These are phyloP conservation scores for Periconia digitata DNA, from an alignment of 2,329 filamentous ascomycete species.

Conservation along the genomic window DNA sequence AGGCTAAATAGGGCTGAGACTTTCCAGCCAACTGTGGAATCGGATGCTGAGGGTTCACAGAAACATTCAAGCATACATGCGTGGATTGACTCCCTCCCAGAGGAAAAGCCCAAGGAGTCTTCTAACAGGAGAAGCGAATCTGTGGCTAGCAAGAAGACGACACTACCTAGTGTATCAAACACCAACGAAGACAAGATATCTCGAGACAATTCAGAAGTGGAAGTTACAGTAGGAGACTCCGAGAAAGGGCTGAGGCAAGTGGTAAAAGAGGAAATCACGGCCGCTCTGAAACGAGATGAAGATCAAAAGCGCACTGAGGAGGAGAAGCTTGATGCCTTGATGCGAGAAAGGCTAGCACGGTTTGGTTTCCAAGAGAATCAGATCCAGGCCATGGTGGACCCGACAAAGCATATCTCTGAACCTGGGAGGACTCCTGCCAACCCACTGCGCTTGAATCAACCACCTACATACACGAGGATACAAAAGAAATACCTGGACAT, in stretches of 20 bases:
- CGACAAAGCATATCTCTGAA: constrained; percentile 30
- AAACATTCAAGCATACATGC: not conserved
- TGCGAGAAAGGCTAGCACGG: constrained; percentile 42
- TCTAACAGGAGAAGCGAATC: not conserved
- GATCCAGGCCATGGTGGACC: constrained; percentile 47
- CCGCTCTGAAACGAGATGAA: not conserved
- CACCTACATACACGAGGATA: constrained; percentile 44
- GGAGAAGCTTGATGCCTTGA: constrained; percentile 39
- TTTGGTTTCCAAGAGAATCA: constrained; percentile 45
- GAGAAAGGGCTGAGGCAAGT: not conserved
- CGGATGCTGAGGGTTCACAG: not conserved
- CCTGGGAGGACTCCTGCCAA: not conserved
- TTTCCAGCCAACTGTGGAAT: not conserved
- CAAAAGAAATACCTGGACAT: constrained; percentile 41
- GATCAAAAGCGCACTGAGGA: constrained; percentile 33
- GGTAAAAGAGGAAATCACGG: not conserved
- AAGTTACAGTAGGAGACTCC: not conserved
- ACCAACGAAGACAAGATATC: not conserved
- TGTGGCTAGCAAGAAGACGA: not conserved
- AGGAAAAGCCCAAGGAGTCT: not conserved
- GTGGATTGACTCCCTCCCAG: not conserved
- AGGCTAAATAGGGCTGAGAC: not conserved
- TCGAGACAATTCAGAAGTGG: not conserved
- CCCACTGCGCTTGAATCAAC: not conserved
- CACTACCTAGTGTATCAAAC: not conserved